Evolutionary conservation across 148 eudicot genomes (phyloP), one percentile per base, ranked within the genome.

Genomic region (Agrostemma githago): DNA sequence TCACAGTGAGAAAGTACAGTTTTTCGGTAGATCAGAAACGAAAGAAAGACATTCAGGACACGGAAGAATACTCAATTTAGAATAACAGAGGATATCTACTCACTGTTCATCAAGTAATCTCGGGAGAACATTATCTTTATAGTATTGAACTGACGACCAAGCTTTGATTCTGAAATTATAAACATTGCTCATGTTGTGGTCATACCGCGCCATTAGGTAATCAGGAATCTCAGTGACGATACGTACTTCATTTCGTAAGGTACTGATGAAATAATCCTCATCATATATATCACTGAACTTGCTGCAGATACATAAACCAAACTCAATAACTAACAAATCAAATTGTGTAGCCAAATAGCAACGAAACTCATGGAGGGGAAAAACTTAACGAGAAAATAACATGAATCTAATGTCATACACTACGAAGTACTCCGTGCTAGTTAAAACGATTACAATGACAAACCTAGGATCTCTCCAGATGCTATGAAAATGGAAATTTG

Each of bases 381-480:
- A 51, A 51, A 51, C 26, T 26, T 34, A 0, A 34, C 48, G 6
- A 17, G 56, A 17, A 15, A 26, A 41, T 14, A 51, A 62, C 56
- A 20, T 51, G 48, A 70, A 70, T 39, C 34, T 58, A 67, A 67
- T 44, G 62, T 17, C 70, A 65, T 48, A 48, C 44, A 67, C 37
- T 53, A 75, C 9, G 34, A 15, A 51, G 56, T 15, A 51, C 56
- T 51, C 34, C 1, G 34, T 26, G 34, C 34, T 26, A 26, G 0
- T 26, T 8, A 48, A 11, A 10, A 51, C 56, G 14, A 51, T 51
- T 51, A 51, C 9, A 51, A 2, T 51, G 8, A 68, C 85, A 21
- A 39, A 95, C 99, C 99, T 95, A 61, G 97, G 97, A 83, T 95
- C 99, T 81, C 89, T 90, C 99, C 99, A 95, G 71, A 95, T 95